Conservation (phyloP, 1,284 basidiomycete species). For the Heterobasidion annosum region DNA sequence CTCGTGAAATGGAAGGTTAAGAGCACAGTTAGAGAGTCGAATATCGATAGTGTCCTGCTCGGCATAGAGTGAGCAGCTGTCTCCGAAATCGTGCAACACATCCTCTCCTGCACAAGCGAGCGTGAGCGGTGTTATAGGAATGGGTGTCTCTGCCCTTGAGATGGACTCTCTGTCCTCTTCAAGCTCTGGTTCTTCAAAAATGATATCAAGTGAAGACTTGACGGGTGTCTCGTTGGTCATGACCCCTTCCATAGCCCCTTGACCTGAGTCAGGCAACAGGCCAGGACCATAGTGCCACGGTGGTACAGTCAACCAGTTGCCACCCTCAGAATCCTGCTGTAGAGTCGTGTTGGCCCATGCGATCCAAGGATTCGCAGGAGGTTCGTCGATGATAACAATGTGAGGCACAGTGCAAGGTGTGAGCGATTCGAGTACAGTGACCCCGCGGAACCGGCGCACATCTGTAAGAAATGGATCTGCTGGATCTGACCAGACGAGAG, state of each 20-base stretch:
- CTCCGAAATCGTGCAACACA: neutral
- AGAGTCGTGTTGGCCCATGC: neutral
- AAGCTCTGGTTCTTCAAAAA: neutral
- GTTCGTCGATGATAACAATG: constrained; percentile 36
- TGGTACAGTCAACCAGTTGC: neutral
- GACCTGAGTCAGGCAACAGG: neutral
- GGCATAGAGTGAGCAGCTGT: neutral
- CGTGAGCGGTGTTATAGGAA: neutral
- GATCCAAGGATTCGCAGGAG: constrained; percentile 8
- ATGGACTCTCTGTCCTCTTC: neutral
- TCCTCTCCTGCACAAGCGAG: neutral
- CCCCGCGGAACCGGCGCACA: constrained; percentile 16
- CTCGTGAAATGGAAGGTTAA: neutral
- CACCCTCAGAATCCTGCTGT: neutral
- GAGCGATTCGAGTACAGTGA: constrained; percentile 32
- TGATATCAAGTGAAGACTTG: no score
- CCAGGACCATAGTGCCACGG: neutral
- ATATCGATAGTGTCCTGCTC: neutral
- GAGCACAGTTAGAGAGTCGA: no score
- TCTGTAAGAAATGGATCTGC: constrained; percentile 26
- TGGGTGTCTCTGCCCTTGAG: neutral
- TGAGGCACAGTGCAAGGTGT: constrained; percentile 36
- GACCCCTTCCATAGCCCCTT: neutral
- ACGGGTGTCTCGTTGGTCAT: no score
- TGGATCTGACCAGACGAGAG: constrained; percentile 37